Evolutionary conservation across 2,329 filamentous ascomycete species (phyloP).

Genomic region (Diplodia scrobiculata): DNA sequence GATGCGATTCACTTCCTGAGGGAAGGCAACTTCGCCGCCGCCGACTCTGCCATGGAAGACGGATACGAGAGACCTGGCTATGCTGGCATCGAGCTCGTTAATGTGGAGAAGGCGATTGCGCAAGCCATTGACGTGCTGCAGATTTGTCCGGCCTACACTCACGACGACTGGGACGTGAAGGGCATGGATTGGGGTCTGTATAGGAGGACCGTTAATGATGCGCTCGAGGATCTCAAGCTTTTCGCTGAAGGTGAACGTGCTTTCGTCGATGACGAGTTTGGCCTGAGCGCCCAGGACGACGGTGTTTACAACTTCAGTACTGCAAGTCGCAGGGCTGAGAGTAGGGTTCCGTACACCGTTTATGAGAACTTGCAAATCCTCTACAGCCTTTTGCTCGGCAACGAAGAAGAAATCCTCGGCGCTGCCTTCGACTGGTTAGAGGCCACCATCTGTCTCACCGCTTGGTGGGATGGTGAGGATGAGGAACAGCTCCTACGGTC

Average conservation of each 20-base stretch:
- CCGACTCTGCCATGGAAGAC: conserved; percentile 66
- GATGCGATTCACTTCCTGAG: conserved; percentile 69
- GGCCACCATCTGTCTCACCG: conserved; percentile 76
- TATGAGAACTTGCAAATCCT: conserved; percentile 81
- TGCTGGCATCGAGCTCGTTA: conserved; percentile 71
- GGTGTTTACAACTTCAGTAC: conserved; percentile 64
- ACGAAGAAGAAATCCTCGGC: conserved; percentile 71
- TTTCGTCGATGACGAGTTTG: conserved; percentile 51
- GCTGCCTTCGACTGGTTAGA: conserved; percentile 90
- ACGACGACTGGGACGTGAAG: conserved; percentile 78
- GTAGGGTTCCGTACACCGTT: conserved; percentile 83
- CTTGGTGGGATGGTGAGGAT: conserved; percentile 87
- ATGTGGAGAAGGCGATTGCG: conserved; percentile 71
- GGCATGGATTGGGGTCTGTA: conserved; percentile 82
- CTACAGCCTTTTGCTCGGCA: conserved; percentile 79
- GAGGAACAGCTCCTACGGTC: conserved; percentile 47
- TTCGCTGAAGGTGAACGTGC: conserved; percentile 75
- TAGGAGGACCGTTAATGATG: conserved; percentile 70
- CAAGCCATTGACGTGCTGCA: conserved; percentile 70
- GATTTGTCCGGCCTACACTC: conserved; percentile 67
- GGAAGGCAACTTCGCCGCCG: conserved; percentile 76
- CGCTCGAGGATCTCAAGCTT: conserved; percentile 69
- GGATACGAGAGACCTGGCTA: conserved; percentile 68
- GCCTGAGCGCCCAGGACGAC: conserved; percentile 43
- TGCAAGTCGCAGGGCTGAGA: conserved; percentile 73